Base-by-base conservation (phyloP, 495 filamentous ascomycete genomes). In the Podospora tetraspora region DNA sequence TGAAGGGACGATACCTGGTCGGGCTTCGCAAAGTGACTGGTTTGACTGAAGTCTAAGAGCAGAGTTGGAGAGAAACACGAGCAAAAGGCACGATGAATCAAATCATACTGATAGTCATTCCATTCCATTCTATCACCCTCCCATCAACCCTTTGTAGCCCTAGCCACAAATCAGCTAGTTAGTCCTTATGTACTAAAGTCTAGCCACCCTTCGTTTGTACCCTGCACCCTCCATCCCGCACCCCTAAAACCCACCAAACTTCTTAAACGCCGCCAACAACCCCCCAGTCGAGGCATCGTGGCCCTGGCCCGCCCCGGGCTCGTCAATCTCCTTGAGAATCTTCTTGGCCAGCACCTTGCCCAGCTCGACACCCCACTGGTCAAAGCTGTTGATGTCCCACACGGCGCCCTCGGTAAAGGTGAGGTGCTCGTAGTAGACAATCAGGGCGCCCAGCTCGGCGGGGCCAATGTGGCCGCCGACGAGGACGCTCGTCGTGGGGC, bases 311-410 rank as follows among this genome's bases (percentile, higher is more conserved):
- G 84, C 87, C n/a, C 89, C 90, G 1, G 82, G 69, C 75, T 90
- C 88, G 76, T 98, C 92, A 66, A 94, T 81, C 80, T 92, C 89
- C 71, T 85, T 83, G 75, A 90, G 89, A 71, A 92, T 92, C 81
- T 92, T 94, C 86, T 92, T 99, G 27, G 95, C 95, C 64, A 99
- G 83, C 57, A 90, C 89, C 88, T 99, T 99, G 82, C 95, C 95
- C 60, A 99, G 81, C 84, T 99, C 95, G 58, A 99, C 95, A 81
- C 95, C 95, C 95, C 95, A 98, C 82, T 99, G 95, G 83, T 99
- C 95, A 78, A 98, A 99, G 73, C 88, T 91, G 87, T 99, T 99
- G 85, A 99, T 97, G 81, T 98, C 96, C 95, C 95, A 99, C 72
- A 98, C 80, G 32, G 92, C 96, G 73, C 95, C 95, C 81, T 99